Evolutionary conservation across 768 basidiomycete genomes (phyloP).

Genomic region (Phlebiopsis gigantea): DNA sequence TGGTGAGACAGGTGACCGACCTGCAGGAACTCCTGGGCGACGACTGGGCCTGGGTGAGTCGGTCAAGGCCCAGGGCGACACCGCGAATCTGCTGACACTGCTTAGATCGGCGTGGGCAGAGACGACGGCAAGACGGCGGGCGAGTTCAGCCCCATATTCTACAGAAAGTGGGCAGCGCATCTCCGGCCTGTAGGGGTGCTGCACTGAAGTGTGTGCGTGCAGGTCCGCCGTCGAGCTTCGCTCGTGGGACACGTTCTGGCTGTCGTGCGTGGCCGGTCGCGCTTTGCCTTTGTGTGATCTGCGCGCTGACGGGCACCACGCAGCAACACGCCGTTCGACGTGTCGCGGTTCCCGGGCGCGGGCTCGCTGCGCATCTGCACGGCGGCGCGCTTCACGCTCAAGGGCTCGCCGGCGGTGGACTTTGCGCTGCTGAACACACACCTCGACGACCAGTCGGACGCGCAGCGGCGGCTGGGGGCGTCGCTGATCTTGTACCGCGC

Average conservation of each 20-base stretch:
- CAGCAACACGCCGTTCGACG: slow-evolving; percentile 42
- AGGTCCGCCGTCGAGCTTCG: slow-evolving; percentile 30
- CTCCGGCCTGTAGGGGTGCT: background rate
- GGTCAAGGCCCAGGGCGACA: background rate
- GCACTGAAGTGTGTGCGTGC: background rate
- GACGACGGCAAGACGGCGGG: slow-evolving; percentile 50
- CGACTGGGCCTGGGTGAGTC: slow-evolving; percentile 47
- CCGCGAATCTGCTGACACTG: background rate
- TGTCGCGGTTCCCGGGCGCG: slow-evolving; percentile 46
- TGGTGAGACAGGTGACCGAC: slow-evolving; percentile 53
- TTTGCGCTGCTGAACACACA: slow-evolving; percentile 49
- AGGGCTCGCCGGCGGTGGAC: slow-evolving; percentile 12
- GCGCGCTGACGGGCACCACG: background rate
- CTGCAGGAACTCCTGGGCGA: slow-evolving; percentile 47
- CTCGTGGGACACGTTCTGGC: slow-evolving; percentile 48
- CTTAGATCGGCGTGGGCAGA: slow-evolving; percentile 55
- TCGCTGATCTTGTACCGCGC: slow-evolving; percentile 47
- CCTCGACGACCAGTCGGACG: slow-evolving; percentile 48
- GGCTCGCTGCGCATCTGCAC: slow-evolving; percentile 48
- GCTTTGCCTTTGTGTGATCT: background rate
- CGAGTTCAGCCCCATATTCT: slow-evolving; percentile 63
- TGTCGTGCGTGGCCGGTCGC: slow-evolving; percentile 36
- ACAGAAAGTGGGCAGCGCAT: slow-evolving; percentile 32
- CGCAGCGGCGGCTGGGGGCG: slow-evolving; percentile 44
- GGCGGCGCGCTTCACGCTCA: slow-evolving; percentile 31